Percentiles rank a stretch among this genome's conserved stretches.
phyloP scores from a whole-genome alignment of 2,329 filamentous ascomycete species.

The Hortaea werneckii region DNA sequence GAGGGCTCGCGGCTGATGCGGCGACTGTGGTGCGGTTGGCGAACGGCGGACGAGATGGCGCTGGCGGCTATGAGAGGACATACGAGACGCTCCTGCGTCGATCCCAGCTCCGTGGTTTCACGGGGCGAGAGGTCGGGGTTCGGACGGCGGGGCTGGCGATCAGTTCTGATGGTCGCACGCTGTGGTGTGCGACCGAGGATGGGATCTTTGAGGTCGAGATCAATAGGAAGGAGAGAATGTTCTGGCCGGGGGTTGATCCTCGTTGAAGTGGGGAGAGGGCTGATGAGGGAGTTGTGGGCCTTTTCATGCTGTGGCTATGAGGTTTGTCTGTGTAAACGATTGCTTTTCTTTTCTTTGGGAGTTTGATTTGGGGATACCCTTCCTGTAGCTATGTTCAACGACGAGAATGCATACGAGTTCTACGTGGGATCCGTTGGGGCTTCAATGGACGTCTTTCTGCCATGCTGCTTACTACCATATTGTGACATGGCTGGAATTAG shows the following conservation, averaged over 20 bases:
- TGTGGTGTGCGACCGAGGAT: constrained; percentile 48
- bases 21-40: background rate
- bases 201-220: constrained; percentile 67
- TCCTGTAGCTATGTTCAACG: too few relatives aligned
- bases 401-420: too few relatives aligned
- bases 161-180: constrained; percentile 36
- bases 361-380: too few relatives aligned
- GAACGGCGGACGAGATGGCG: constrained; percentile 6
- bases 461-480: too few relatives aligned
- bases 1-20: background rate
- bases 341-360: too few relatives aligned
- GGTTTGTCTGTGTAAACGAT: too few relatives aligned
- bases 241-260: constrained; percentile 29
- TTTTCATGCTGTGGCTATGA: too few relatives aligned
- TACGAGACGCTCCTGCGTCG: constrained; percentile 16
- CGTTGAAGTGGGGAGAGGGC: constrained; percentile 4
- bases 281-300: too few relatives aligned
- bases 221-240: constrained; percentile 51
- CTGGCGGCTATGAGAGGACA: too few relatives aligned
- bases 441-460: too few relatives aligned
- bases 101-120: constrained; percentile 1
- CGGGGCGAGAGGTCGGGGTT: constrained; percentile 25
- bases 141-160: constrained; percentile 40
- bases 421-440: too few relatives aligned
- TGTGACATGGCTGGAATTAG: too few relatives aligned